Evolutionary conservation across 352 stramenopile species (phyloP).

Genomic region (Phytophthora pinifolia): DNA sequence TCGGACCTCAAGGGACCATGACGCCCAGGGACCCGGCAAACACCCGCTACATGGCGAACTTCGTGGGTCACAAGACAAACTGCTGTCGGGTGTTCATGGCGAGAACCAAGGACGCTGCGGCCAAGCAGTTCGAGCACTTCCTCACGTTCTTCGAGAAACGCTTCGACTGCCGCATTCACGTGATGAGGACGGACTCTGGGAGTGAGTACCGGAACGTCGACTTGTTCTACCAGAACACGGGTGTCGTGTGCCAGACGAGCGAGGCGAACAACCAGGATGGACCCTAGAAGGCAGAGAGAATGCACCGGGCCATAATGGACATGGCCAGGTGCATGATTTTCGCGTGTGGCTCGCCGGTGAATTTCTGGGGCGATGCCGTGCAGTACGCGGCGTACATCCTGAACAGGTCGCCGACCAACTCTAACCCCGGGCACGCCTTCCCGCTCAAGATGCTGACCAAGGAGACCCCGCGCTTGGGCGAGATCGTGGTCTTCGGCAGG

Average conservation of each 20-base stretch:
- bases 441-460: conserved; percentile 12
- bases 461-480: neutral
- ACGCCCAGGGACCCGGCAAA: conserved; percentile 3
- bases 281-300: conserved; percentile 29
- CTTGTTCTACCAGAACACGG: conserved; percentile 20
- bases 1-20: conserved; percentile 8
- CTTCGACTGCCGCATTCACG: conserved; percentile 5
- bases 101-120: conserved; percentile 8
- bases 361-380: conserved; percentile 23
- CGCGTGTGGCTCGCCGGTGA: conserved; percentile 19
- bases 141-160: conserved; percentile 7
- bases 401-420: conserved; percentile 18
- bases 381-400: conserved; percentile 33
- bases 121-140: conserved; percentile 13
- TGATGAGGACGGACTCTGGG: conserved; percentile 14
- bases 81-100: conserved; percentile 17
- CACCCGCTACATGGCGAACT: conserved; percentile 22
- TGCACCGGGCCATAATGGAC: conserved; percentile 16
- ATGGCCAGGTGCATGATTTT: conserved; percentile 36
- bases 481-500: conserved; percentile 18
- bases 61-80: conserved; percentile 14
- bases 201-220: conserved; percentile 30
- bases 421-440: conserved; percentile 5
- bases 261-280: conserved; percentile 28
- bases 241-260: conserved; percentile 17